phyloP scores from a whole-genome alignment of 2,329 filamentous ascomycete species.

The Fusarium bulbicola region DNA sequence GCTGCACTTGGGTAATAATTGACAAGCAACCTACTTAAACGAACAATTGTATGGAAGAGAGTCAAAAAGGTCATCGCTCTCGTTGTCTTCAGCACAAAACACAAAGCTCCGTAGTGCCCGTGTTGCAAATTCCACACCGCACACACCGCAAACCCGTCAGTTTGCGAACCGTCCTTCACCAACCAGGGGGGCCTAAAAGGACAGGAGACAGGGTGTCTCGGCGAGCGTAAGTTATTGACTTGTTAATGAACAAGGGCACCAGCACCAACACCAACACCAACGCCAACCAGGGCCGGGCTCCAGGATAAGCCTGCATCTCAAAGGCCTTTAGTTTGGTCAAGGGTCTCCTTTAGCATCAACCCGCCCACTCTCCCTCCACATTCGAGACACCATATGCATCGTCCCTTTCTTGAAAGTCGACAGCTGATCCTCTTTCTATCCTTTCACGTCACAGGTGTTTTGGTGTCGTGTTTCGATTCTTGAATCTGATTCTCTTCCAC shows the following conservation, averaged over 20 bases:
- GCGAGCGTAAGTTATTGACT: slow-evolving; percentile 22
- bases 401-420: slow-evolving; percentile 38
- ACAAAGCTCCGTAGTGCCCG: slow-evolving; percentile 12
- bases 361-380: slow-evolving; percentile 40
- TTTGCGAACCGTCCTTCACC: slow-evolving; percentile 24
- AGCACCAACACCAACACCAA: slow-evolving; percentile 14
- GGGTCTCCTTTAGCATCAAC: slow-evolving; percentile 40
- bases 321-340: slow-evolving; percentile 27
- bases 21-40: neutral
- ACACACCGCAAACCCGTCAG: slow-evolving; percentile 40
- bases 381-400: slow-evolving; percentile 48
- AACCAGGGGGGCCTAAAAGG: slow-evolving; percentile 21
- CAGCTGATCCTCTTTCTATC: slow-evolving; percentile 38
- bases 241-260: slow-evolving; percentile 25
- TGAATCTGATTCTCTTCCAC: neutral
- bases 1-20: slow-evolving; percentile 2
- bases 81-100: neutral
- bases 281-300: slow-evolving; percentile 20
- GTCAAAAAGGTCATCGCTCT: slow-evolving; percentile 7
- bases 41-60: neutral
- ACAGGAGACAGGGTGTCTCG: slow-evolving; percentile 19
- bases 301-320: slow-evolving; percentile 32
- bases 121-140: slow-evolving; percentile 40
- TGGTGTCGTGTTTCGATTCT: slow-evolving; percentile 28
- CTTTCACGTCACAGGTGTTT: slow-evolving; percentile 34